These are phyloP conservation scores for Akebia trifoliata DNA, from an alignment of 164 flowering plant genomes.

Conservation along the genomic window DNA sequence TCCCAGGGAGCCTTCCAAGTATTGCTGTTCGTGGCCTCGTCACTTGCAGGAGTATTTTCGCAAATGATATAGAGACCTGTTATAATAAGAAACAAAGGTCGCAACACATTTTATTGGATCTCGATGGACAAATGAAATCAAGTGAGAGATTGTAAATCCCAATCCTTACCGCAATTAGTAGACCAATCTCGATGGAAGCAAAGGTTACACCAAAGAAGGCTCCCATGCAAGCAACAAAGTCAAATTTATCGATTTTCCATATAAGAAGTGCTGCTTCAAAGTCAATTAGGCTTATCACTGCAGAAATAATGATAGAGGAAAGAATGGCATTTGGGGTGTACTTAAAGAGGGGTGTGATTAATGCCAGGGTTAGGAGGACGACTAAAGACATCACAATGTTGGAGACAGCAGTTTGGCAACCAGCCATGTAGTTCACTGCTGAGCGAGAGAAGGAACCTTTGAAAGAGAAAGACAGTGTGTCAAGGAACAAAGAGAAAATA, in stretches of 20 bases:
- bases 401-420: slow-evolving; percentile 84
- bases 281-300: slow-evolving; percentile 69
- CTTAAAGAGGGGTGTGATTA: slow-evolving; percentile 75
- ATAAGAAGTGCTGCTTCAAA: slow-evolving; percentile 53
- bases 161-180: slow-evolving; percentile 62
- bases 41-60: slow-evolving; percentile 71
- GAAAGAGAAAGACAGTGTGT: slow-evolving; percentile 1
- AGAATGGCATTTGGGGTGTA: slow-evolving; percentile 90
- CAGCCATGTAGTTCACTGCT: slow-evolving; percentile 86
- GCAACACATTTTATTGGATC: neutral
- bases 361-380: slow-evolving; percentile 58
- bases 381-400: slow-evolving; percentile 78
- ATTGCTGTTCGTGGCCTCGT: slow-evolving; percentile 68
- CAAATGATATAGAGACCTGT: slow-evolving; percentile 68
- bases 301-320: slow-evolving; percentile 73
- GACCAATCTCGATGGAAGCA: slow-evolving; percentile 72
- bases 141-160: neutral
- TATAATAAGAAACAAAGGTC: neutral
- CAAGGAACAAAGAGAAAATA: neutral
- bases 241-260: slow-evolving; percentile 82
- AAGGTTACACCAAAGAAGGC: slow-evolving; percentile 85
- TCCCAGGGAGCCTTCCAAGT: slow-evolving; percentile 58
- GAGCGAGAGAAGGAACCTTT: slow-evolving; percentile 91
- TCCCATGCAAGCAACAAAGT: slow-evolving; percentile 84
- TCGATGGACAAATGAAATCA: neutral